Percentiles rank a stretch among this genome's conserved stretches.
phyloP scores from a whole-genome alignment of 495 filamentous ascomycete species.

The Recurvomyces mirabilis region DNA sequence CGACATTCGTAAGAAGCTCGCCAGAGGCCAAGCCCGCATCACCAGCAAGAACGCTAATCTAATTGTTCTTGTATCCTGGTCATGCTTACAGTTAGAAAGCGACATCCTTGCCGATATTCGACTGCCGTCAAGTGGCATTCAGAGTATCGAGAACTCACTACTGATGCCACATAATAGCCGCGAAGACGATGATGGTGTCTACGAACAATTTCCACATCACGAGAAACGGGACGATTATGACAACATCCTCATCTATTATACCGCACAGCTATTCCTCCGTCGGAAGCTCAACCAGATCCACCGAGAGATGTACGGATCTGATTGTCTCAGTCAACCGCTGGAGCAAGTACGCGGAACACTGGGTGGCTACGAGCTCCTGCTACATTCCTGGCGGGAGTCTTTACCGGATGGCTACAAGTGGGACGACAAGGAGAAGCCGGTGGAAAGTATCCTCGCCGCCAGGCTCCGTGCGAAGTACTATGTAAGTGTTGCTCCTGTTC shows the following conservation, averaged over 20 bases:
- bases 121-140: slow-evolving; percentile 43
- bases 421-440: slow-evolving; percentile 47
- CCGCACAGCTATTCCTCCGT: slow-evolving; percentile 72
- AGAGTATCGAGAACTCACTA: slow-evolving; percentile 35
- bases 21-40: slow-evolving; percentile 3
- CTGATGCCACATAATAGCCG: slow-evolving; percentile 45
- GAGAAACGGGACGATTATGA: not conserved
- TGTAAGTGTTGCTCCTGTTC: no score
- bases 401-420: slow-evolving; percentile 46
- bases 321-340: slow-evolving; percentile 3
- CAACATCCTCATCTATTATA: slow-evolving; percentile 49
- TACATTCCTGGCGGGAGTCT: slow-evolving; percentile 35
- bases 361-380: slow-evolving; percentile 10
- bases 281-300: slow-evolving; percentile 80
- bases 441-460: slow-evolving; percentile 69
- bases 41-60: slow-evolving; percentile 14
- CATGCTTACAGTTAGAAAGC: slow-evolving; percentile 86
- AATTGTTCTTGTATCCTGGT: slow-evolving; percentile 66
- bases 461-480: slow-evolving; percentile 88
- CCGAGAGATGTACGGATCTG: slow-evolving; percentile 35
- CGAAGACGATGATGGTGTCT: slow-evolving; percentile 12
- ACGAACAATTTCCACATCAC: not conserved
- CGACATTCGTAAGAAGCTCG: slow-evolving; percentile 4
- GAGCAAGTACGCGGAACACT: slow-evolving; percentile 6
- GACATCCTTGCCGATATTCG: slow-evolving; percentile 86